Evolutionary conservation across 352 stramenopile species (phyloP).

Genomic region (Globisporangium irregulare): DNA sequence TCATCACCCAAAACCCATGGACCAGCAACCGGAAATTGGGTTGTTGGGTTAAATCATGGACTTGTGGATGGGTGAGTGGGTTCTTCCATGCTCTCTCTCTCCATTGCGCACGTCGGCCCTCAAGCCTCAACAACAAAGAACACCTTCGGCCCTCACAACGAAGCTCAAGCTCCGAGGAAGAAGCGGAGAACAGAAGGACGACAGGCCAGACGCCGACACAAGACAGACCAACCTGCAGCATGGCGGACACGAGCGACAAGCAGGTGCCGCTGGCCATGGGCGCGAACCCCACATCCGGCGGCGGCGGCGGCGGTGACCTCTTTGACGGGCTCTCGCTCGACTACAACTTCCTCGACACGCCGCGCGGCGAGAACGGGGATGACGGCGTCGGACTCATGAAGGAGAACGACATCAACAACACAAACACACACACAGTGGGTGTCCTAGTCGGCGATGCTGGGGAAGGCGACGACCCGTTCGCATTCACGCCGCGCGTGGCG

Average conservation of each 20-base stretch:
- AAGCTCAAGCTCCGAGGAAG: background rate
- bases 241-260: constrained; percentile 34
- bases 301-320: constrained; percentile 23
- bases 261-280: background rate
- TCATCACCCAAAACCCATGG: background rate
- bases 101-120: background rate
- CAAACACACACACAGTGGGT: background rate
- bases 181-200: background rate
- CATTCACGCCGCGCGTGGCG: constrained; percentile 14
- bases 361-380: background rate
- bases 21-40: background rate
- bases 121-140: background rate
- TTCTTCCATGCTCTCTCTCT: background rate
- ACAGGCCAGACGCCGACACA: background rate
- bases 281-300: constrained; percentile 7
- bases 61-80: background rate
- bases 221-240: constrained; percentile 2
- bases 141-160: background rate
- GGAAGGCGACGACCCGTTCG: constrained; percentile 11
- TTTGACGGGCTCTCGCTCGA: constrained; percentile 51
- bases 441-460: constrained; percentile 3
- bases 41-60: background rate
- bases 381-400: constrained; percentile 5
- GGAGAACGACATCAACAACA: constrained; percentile 1
- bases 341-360: constrained; percentile 41